Percentiles rank a stretch among this genome's conserved stretches.
These are phyloP conservation scores for Leccinum pellstonianum DNA, from an alignment of 768 basidiomycete genomes.

Conservation along the genomic window DNA sequence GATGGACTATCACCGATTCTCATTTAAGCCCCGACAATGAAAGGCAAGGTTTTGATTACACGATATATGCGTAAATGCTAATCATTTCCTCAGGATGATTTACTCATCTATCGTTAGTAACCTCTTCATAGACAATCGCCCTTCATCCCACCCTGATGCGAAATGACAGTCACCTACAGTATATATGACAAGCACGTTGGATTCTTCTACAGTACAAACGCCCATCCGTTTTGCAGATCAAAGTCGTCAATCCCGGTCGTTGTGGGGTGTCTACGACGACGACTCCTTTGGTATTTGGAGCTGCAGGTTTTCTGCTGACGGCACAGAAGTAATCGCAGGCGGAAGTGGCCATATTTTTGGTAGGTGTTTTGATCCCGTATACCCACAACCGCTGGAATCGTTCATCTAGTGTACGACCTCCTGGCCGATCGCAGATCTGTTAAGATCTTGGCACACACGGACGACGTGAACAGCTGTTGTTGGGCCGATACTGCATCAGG, in stretches of 20 bases:
- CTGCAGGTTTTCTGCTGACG: constrained; percentile 94
- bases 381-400: neutral
- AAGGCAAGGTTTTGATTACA: constrained; percentile 49
- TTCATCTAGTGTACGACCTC: constrained; percentile 80
- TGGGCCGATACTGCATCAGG: constrained; percentile 94
- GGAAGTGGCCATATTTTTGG: constrained; percentile 82
- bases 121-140: neutral
- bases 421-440: constrained; percentile 75
- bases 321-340: constrained; percentile 92
- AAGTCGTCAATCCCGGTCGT: constrained; percentile 34
- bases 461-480: constrained; percentile 94
- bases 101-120: constrained; percentile 79
- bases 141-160: constrained; percentile 1
- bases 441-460: constrained; percentile 80
- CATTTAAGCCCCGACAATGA: constrained; percentile 89
- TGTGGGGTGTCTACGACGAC: constrained; percentile 36
- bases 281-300: constrained; percentile 82
- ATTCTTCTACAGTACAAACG: constrained; percentile 57
- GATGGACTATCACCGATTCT: constrained; percentile 95
- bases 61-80: constrained; percentile 44
- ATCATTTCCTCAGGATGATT: constrained; percentile 61
- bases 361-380: constrained; percentile 22
- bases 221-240: constrained; percentile 61
- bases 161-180: constrained; percentile 60
- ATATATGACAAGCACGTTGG: constrained; percentile 72